Evolutionary conservation across 148 eudicot genomes (phyloP).

Genomic region (Limonium bicolor): DNA sequence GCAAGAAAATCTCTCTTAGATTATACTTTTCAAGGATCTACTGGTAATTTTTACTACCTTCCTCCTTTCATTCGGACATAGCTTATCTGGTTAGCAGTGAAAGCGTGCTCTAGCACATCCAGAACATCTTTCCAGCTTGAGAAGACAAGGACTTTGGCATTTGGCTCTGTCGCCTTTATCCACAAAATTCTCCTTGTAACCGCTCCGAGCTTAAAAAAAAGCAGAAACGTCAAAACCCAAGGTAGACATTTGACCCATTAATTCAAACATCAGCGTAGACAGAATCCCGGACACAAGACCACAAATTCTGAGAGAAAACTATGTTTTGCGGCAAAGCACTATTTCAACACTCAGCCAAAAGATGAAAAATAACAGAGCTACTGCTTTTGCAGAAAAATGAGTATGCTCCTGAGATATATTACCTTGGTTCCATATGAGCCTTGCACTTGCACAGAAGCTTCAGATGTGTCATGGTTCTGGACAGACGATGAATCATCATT

Average conservation of each 20-base stretch:
- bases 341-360: conserved; percentile 5
- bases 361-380: too few relatives aligned
- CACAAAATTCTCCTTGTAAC: conserved; percentile 77
- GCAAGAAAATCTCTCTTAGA: too few relatives aligned
- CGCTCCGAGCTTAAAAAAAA: conserved; percentile 60
- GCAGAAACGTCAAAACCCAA: too few relatives aligned
- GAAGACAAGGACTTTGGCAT: conserved; percentile 81
- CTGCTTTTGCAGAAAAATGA: too few relatives aligned
- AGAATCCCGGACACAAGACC: too few relatives aligned
- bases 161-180: conserved; percentile 54
- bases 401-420: too few relatives aligned
- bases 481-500: conserved; percentile 16
- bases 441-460: conserved; percentile 50
- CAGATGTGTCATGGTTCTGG: conserved; percentile 19
- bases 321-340: too few relatives aligned
- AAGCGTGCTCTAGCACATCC: conserved; percentile 87
- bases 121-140: conserved; percentile 97
- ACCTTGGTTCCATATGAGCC: conserved; percentile 99
- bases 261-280: too few relatives aligned
- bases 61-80: conserved; percentile 87
- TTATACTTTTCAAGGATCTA: too few relatives aligned
- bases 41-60: conserved; percentile 54
- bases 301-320: too few relatives aligned
- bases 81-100: conserved; percentile 57
- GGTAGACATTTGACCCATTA: too few relatives aligned